Base-by-base conservation (phyloP, 495 filamentous ascomycete species). In the Penicillium dipodomyicola region DNA sequence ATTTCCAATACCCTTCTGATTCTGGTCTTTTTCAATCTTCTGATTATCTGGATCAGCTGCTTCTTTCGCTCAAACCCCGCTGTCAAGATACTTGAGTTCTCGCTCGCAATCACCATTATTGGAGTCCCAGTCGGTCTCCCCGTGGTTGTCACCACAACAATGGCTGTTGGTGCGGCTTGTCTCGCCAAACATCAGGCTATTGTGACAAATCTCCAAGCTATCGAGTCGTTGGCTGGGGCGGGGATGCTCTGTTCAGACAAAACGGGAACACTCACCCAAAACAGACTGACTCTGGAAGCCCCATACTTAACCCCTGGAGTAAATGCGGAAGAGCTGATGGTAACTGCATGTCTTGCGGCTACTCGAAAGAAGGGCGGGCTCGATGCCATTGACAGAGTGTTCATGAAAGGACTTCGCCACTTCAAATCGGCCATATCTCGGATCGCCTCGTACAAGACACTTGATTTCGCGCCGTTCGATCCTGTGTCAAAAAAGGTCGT, bases 231-330 rank as follows among this genome's bases (percentile, higher is more conserved):
- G 52, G 92, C 92, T 65, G 92, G 90, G 78, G 92, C 92, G 54
- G 87, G 96, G 72, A 92, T 96, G 69, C 87, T 96, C 44, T 96
- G 92, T 82, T 95, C 92, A 41, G 92, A 97, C 82, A 97, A 97
- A 81, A 96, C 91, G 0, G 79, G 80, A 17, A 83, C 86, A 84
- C 47, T 96, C 59, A 96, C 91, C 65, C 92, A 91, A 77, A 96
- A 96, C 80, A 93, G 92, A 74, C 82, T 96, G 17, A 90, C 90
- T 37, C 81, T 96, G 49, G 79, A 85, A 46, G 91, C 95, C 63
- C 91, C 92, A 32, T 96, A 85, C 76, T 89, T 87, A 47, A 86
- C 91, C 32, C 77, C 82, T 57, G 90, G 90, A 64, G 84, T 93
- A 49, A 87, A 90, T 58, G 77, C 84, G 39, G 85, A 91, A 66